These are phyloP conservation scores for Fusarium chaquense DNA, from an alignment of 2,329 filamentous ascomycete genomes.

Conservation along the genomic window DNA sequence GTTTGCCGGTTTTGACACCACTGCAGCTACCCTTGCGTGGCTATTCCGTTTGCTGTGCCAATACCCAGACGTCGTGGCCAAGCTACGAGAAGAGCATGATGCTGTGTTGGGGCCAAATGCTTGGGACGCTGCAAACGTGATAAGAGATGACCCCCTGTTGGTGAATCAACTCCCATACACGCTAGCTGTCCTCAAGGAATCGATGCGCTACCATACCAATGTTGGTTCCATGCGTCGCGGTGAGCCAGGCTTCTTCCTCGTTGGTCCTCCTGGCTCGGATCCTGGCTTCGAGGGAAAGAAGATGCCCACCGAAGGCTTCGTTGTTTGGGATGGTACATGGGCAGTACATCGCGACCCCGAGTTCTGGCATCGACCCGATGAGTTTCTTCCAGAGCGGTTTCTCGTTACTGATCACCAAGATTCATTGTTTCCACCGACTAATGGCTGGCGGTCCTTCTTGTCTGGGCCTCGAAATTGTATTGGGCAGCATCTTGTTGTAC, in stretches of 20 bases:
- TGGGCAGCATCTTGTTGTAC: conserved; percentile 66
- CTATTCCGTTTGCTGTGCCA: conserved; percentile 50
- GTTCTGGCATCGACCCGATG: conserved; percentile 26
- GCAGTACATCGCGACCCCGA: conserved; percentile 33
- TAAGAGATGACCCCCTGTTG: conserved; percentile 41
- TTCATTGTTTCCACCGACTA: conserved; percentile 35
- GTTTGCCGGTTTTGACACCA: conserved; percentile 56
- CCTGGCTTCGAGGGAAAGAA: conserved; percentile 28
- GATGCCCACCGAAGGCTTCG: conserved; percentile 49
- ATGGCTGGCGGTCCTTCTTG: conserved; percentile 66
- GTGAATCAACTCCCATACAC: conserved; percentile 54
- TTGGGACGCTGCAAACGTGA: conserved; percentile 32
- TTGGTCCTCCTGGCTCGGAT: conserved; percentile 20
- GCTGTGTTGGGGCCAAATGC: conserved; percentile 49
- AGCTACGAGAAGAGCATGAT: conserved; percentile 54
- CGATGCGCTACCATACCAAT: conserved; percentile 50
- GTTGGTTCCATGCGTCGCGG: conserved; percentile 30
- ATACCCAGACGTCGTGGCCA: conserved; percentile 48
- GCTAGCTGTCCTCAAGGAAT: conserved; percentile 54
- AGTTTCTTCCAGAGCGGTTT: conserved; percentile 38
- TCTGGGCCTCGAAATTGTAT: conserved; percentile 67
- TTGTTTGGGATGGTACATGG: conserved; percentile 33
- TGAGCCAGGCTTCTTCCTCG: conserved; percentile 48
- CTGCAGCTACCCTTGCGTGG: conserved; percentile 52
- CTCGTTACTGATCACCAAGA: conserved; percentile 35